phyloP scores from a whole-genome alignment of 2,329 filamentous ascomycete genomes.

The Colletotrichum liaoningense region DNA sequence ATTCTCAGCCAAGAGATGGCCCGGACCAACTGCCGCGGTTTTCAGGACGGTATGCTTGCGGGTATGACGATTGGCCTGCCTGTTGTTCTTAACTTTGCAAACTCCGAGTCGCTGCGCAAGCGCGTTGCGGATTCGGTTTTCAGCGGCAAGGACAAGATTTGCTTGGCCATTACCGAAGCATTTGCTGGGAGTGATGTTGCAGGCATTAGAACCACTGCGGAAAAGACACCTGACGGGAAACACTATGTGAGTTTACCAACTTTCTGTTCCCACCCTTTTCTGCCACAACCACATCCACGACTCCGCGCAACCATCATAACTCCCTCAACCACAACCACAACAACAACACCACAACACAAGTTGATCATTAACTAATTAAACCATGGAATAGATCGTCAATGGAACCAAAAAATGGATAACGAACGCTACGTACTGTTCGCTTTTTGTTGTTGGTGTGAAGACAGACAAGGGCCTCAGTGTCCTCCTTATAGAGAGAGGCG shows the following conservation, averaged over 20 bases:
- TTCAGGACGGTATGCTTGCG: constrained; percentile 88
- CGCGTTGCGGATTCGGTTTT: constrained; percentile 79
- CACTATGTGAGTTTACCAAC: constrained; percentile 68
- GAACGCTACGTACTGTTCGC: constrained; percentile 78
- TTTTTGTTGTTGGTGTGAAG: constrained; percentile 84
- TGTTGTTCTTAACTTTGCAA: constrained; percentile 83
- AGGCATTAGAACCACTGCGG: constrained; percentile 80
- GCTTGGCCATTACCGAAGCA: constrained; percentile 87
- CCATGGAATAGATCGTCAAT: constrained; percentile 62
- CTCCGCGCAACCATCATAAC: neutral
- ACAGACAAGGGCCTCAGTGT: constrained; percentile 85
- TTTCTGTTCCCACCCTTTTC: constrained; percentile 40
- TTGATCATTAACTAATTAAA: neutral
- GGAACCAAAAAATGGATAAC: constrained; percentile 88
- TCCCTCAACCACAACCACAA: neutral
- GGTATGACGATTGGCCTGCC: constrained; percentile 88
- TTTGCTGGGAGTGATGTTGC: constrained; percentile 89
- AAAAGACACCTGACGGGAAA: constrained; percentile 80
- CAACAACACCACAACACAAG: neutral
- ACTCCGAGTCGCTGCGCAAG: constrained; percentile 73
- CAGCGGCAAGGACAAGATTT: constrained; percentile 87
- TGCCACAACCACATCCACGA: constrained; percentile 13
- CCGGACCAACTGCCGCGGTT: constrained; percentile 79
- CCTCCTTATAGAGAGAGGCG: constrained; percentile 77
- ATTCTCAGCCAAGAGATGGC: constrained; percentile 80